These are phyloP conservation scores for Astrocystis sublimbata DNA, from an alignment of 495 filamentous ascomycete species.

Conservation along the genomic window DNA sequence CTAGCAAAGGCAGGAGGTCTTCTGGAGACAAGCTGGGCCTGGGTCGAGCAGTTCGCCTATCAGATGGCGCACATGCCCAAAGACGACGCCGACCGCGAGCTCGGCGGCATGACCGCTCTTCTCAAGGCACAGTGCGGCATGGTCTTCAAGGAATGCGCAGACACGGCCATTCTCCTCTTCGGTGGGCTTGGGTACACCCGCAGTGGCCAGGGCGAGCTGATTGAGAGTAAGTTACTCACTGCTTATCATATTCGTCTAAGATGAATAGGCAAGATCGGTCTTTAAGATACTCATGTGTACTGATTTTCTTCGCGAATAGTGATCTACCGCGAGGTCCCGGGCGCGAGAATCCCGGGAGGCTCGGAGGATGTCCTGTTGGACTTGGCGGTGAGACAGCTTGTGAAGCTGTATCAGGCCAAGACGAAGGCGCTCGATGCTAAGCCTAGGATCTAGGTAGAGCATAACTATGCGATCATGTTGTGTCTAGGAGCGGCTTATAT, in stretches of 20 bases:
- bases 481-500: no score
- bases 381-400: constrained; percentile 66
- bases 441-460: constrained; percentile 20
- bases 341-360: constrained; percentile 65
- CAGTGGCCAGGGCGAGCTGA: constrained; percentile 67
- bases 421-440: constrained; percentile 57
- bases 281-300: background rate
- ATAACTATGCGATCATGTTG: no score
- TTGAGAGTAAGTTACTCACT: constrained; percentile 66
- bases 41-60: constrained; percentile 75
- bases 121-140: constrained; percentile 71
- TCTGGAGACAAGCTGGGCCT: constrained; percentile 70
- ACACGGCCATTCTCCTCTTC: constrained; percentile 67
- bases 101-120: constrained; percentile 70
- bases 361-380: constrained; percentile 77
- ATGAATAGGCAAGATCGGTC: background rate
- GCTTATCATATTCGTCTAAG: background rate
- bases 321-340: constrained; percentile 67
- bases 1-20: constrained; percentile 69
- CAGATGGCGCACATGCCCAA: constrained; percentile 64
- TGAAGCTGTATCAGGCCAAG: constrained; percentile 68
- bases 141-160: constrained; percentile 69
- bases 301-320: constrained; percentile 32
- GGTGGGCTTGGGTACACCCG: constrained; percentile 72
- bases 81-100: constrained; percentile 60